A percentile compares a stretch with the other conserved stretches of the same genome.
These are phyloP conservation scores for Linum tenue DNA, from an alignment of 345 rosid genomes.

Conservation along the genomic window DNA sequence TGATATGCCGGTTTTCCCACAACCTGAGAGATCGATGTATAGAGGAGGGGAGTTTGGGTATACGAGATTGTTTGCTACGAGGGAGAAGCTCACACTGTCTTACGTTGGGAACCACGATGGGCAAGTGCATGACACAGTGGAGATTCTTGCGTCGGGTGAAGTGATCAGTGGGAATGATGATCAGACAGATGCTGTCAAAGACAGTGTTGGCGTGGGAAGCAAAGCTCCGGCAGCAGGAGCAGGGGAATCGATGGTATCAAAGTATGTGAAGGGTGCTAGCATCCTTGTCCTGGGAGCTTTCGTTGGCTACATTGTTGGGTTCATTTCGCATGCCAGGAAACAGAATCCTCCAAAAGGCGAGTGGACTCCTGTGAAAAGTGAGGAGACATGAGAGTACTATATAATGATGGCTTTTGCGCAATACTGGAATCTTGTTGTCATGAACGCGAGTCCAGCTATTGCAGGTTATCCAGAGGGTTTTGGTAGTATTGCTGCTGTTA, in stretches of 20 bases:
- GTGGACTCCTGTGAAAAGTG: slow-evolving; percentile 60
- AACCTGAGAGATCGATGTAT: slow-evolving; percentile 64
- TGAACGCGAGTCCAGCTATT: background rate
- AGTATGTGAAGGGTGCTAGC: slow-evolving; percentile 59
- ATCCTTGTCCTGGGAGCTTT: slow-evolving; percentile 57
- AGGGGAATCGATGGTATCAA: slow-evolving; percentile 27
- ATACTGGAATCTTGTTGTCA: background rate
- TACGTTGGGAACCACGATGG: slow-evolving; percentile 88
- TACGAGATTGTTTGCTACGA: slow-evolving; percentile 70
- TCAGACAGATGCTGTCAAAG: slow-evolving; percentile 7
- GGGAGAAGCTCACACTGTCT: slow-evolving; percentile 57
- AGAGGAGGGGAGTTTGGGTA: slow-evolving; percentile 89
- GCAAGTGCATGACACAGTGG: slow-evolving; percentile 72
- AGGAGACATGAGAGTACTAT: slow-evolving; percentile 35
- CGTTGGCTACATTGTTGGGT: slow-evolving; percentile 60
- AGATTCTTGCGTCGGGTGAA: slow-evolving; percentile 64
- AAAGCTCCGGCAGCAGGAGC: background rate
- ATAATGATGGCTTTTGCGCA: background rate
- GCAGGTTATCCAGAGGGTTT: too few species aligned
- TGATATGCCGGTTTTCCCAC: slow-evolving; percentile 61
- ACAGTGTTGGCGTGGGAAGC: slow-evolving; percentile 4
- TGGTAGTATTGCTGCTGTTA: too few species aligned
- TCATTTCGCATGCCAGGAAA: slow-evolving; percentile 43
- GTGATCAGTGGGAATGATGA: slow-evolving; percentile 39
- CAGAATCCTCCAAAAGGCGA: slow-evolving; percentile 23